phyloP scores from a whole-genome alignment of 768 basidiomycete species.

The Tylopilus plumbeoviolaceoides region DNA sequence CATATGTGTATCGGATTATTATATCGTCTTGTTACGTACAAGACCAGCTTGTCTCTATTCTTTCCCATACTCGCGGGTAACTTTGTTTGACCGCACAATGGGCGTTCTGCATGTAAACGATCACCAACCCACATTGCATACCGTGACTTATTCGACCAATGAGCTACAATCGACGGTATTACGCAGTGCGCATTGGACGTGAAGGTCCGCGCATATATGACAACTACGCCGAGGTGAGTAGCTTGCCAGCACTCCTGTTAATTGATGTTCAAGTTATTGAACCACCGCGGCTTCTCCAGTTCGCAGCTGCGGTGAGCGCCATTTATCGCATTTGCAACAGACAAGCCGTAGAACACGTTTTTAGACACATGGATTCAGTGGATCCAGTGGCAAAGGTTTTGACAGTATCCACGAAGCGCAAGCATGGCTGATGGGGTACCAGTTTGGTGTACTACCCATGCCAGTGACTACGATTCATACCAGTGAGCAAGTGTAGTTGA shows the following conservation, averaged over 20 bases:
- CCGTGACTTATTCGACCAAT: constrained; percentile 9
- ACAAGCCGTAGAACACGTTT: not conserved
- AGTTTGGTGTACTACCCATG: constrained; percentile 6
- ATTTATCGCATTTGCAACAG: not conserved
- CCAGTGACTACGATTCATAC: constrained; percentile 7
- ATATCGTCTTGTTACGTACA: too few relatives aligned
- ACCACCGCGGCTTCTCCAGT: constrained; percentile 14
- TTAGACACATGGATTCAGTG: constrained; percentile 30
- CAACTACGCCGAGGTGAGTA: constrained; percentile 25
- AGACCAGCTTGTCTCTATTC: too few relatives aligned
- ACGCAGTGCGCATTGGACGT: constrained; percentile 34
- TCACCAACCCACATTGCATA: not conserved
- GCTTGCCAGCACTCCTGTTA: not conserved
- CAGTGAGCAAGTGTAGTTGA: constrained; percentile 14
- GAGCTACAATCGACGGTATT: constrained; percentile 24
- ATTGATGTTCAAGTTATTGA: too few relatives aligned
- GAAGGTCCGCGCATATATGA: constrained; percentile 32
- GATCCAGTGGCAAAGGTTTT: constrained; percentile 31
- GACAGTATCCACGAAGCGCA: constrained; percentile 27
- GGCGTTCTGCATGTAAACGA: not conserved
- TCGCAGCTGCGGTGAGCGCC: constrained; percentile 21
- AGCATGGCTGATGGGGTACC: constrained; percentile 19
- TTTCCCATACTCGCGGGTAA: not conserved
- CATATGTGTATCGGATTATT: too few relatives aligned
- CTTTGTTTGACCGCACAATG: not conserved